A percentile compares a stretch with the other conserved stretches of the same genome.
Conservation (phyloP, 2,329 filamentous ascomycete species). For the Niveomyces coronatus region DNA sequence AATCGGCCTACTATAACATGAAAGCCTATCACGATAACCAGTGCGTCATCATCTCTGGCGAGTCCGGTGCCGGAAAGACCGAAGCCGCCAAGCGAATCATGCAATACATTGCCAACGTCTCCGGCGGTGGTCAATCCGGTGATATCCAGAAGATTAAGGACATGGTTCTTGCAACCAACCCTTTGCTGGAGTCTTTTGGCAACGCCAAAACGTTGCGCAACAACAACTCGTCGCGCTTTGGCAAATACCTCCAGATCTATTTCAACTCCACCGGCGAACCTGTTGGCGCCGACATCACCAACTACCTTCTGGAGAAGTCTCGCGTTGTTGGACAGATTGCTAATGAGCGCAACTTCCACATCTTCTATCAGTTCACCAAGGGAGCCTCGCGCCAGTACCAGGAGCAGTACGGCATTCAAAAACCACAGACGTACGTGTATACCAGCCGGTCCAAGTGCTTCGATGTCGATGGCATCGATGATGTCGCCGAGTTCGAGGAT, state of each 20-base stretch:
- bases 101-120: slow-evolving; percentile 98
- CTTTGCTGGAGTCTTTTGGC: slow-evolving; percentile 91
- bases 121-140: slow-evolving; percentile 68
- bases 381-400: slow-evolving; percentile 80
- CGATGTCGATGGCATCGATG: slow-evolving; percentile 89
- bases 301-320: slow-evolving; percentile 92
- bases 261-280: slow-evolving; percentile 90
- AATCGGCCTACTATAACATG: slow-evolving; percentile 98
- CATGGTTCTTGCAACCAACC: slow-evolving; percentile 98
- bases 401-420: slow-evolving; percentile 81
- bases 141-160: slow-evolving; percentile 97
- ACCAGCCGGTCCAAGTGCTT: slow-evolving; percentile 91
- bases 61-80: slow-evolving; percentile 96
- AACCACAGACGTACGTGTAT: slow-evolving; percentile 86
- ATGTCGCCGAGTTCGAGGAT: slow-evolving; percentile 77
- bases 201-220: slow-evolving; percentile 97
- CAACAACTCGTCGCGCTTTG: slow-evolving; percentile 97
- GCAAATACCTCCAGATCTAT: slow-evolving; percentile 95
- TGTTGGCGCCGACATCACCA: slow-evolving; percentile 93
- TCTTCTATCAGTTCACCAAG: slow-evolving; percentile 98
- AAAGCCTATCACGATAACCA: slow-evolving; percentile 99
- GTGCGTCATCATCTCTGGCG: slow-evolving; percentile 97
- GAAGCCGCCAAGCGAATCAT: slow-evolving; percentile 98
- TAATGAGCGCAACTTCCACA: slow-evolving; percentile 97
- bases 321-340: slow-evolving; percentile 89